Evolutionary conservation across 2,329 filamentous ascomycete species (phyloP).

Genomic region (Canariomyces notabilis): DNA sequence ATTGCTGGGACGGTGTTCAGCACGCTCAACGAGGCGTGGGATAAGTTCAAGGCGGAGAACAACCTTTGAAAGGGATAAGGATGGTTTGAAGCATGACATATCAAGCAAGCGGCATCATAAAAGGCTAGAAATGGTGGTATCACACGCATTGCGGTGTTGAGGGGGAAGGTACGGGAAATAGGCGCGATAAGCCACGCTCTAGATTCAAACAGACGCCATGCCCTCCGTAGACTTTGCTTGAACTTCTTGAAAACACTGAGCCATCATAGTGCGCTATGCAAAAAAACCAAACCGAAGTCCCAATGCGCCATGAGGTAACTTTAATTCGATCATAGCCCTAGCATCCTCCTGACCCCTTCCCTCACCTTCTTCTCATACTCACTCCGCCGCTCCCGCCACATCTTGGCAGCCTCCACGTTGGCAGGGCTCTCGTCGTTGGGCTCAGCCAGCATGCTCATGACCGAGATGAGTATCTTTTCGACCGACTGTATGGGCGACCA

Average conservation of each 20-base stretch:
- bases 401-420: slow-evolving; percentile 92
- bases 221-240: too few relatives aligned
- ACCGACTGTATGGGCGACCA: slow-evolving; percentile 97
- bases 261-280: not conserved
- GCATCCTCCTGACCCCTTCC: slow-evolving; percentile 70
- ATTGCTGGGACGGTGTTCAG: slow-evolving; percentile 63
- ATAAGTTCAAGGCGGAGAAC: slow-evolving; percentile 67
- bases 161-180: too few relatives aligned
- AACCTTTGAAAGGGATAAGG: slow-evolving; percentile 44
- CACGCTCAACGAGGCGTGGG: slow-evolving; percentile 67
- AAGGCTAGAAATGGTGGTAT: not conserved
- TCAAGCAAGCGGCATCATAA: not conserved
- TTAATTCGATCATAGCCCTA: slow-evolving; percentile 53
- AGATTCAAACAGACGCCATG: not conserved
- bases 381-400: slow-evolving; percentile 80
- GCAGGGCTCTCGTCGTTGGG: slow-evolving; percentile 96
- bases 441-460: slow-evolving; percentile 98
- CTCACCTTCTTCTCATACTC: slow-evolving; percentile 87
- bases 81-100: not conserved
- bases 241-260: not conserved
- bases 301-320: not conserved
- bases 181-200: not conserved
- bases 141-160: too few relatives aligned
- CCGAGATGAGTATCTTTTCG: slow-evolving; percentile 93
- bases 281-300: not conserved